A percentile compares a stretch with the other conserved stretches of the same genome.
phyloP scores from a whole-genome alignment of 768 basidiomycete genomes.

The Mycena maculata region DNA sequence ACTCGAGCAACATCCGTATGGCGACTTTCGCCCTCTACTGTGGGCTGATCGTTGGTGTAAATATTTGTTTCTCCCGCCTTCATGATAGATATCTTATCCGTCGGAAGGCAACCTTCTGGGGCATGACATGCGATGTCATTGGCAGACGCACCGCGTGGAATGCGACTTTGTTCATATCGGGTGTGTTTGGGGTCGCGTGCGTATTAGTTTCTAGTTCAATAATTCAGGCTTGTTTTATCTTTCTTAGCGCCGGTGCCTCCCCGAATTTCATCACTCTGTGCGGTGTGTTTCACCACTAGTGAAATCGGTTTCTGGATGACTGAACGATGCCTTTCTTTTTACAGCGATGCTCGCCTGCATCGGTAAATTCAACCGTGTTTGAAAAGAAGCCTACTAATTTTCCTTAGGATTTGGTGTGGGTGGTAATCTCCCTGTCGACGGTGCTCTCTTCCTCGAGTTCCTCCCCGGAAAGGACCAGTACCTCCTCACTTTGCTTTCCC shows the following conservation, averaged over 20 bases:
- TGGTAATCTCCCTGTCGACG: conserved; percentile 68
- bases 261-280: conserved; percentile 56
- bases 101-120: conserved; percentile 60
- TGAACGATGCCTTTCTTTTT: neutral
- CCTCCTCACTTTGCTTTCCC: conserved; percentile 65
- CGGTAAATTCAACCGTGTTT: conserved; percentile 7
- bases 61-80: neutral
- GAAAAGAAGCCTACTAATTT: conserved; percentile 40
- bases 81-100: neutral
- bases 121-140: conserved; percentile 62
- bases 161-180: conserved; percentile 65
- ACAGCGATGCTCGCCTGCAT: conserved; percentile 31
- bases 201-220: neutral
- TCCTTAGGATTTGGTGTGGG: conserved; percentile 65
- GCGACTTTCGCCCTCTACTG: conserved; percentile 49
- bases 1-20: conserved; percentile 49
- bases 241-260: conserved; percentile 55
- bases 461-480: conserved; percentile 68
- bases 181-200: conserved; percentile 61
- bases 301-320: neutral
- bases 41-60: conserved; percentile 55
- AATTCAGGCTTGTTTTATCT: neutral
- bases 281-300: conserved; percentile 1
- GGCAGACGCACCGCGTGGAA: conserved; percentile 64
- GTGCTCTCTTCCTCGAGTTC: conserved; percentile 70